Base-by-base conservation (phyloP, 1,284 basidiomycete species). In the Exobasidium rhododendri region DNA sequence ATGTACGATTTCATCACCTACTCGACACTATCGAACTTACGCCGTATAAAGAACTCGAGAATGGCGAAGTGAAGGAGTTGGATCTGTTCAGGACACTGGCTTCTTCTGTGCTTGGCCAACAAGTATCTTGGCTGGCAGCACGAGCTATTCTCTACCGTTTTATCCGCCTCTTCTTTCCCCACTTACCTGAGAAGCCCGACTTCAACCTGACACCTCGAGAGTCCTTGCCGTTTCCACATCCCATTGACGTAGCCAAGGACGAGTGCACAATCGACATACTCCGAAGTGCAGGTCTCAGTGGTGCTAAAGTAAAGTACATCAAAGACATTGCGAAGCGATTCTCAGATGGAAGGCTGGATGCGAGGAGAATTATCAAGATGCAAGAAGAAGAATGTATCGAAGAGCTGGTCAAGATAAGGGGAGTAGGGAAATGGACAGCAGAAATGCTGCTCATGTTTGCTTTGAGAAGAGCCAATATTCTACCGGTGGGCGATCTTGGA, bases 41-140 rank as follows among this genome's bases (percentile, higher is more conserved):
- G 64, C 89, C 90, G 2, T 93, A 74, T 58, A 63, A 87, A 74
- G 86, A 92, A 31, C 31, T 59, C 30, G 30, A 24, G 28, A 20
- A 53, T 20, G 58, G 54, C 22, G 87, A 90, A 3, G 40, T 55
- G 22, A 20, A 29, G 71, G 82, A 83, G 31, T 68, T 77, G 44
- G 72, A 78, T 46, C 65, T 74, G 14, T 79, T 79, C 64, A 65
- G 67, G 52, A 72, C 69, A 20, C 82, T 91, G 20, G 84, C 85
- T 32, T 85, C 84, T 1, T 87, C 86, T 32, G 90, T 91, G 63
- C 80, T 91, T 2, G 89, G 88, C 0, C 91, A 93, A 80, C 92
- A 97, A 80, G 92, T 97, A 45, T 91, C 89, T 0, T 94, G 90
- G 90, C 81, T 89, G 31, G 92, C 92, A 2, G 93, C 93, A 0